These are phyloP conservation scores for Sarcodon aspratus DNA, from an alignment of 768 basidiomycete genomes.

Conservation along the genomic window DNA sequence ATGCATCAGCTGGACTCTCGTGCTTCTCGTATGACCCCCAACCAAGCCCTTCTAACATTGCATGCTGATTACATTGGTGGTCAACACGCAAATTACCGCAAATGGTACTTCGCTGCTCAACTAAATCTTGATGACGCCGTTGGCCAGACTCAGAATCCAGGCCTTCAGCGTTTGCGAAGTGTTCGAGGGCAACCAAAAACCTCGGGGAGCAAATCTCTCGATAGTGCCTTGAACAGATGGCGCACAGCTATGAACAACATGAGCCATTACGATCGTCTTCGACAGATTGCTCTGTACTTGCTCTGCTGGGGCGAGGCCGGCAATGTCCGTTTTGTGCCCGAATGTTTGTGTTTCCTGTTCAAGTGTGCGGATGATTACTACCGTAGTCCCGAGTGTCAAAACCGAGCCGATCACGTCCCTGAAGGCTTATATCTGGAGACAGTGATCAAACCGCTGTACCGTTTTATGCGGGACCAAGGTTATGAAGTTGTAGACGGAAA, in stretches of 20 bases:
- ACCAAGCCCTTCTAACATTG: conserved; percentile 89
- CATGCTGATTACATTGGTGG: conserved; percentile 99
- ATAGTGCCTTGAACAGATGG: conserved; percentile 91
- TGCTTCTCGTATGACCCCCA: conserved; percentile 96
- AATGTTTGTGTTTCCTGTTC: conserved; percentile 98
- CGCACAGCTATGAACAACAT: conserved; percentile 98
- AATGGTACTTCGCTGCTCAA: conserved; percentile 99
- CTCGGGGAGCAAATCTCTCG: conserved; percentile 67
- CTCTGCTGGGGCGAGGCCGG: conserved; percentile 98
- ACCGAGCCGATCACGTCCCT: conserved; percentile 81
- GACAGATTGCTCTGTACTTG: conserved; percentile 92
- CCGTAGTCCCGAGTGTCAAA: conserved; percentile 95
- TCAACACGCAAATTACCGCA: conserved; percentile 97
- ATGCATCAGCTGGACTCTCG: conserved; percentile 98
- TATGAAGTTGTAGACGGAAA: conserved; percentile 94
- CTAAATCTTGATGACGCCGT: conserved; percentile 99
- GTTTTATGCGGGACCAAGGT: conserved; percentile 93
- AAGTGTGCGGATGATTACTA: conserved; percentile 99
- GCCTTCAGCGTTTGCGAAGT: conserved; percentile 78
- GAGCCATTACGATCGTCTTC: conserved; percentile 96
- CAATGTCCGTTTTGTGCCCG: conserved; percentile 94
- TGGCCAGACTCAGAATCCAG: conserved; percentile 89
- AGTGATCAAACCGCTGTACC: conserved; percentile 90
- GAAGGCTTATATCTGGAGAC: conserved; percentile 90
- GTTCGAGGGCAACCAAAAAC: conserved; percentile 55